phyloP scores from a whole-genome alignment of 169 alveolate genomes.

The Perkinsus olseni region DNA sequence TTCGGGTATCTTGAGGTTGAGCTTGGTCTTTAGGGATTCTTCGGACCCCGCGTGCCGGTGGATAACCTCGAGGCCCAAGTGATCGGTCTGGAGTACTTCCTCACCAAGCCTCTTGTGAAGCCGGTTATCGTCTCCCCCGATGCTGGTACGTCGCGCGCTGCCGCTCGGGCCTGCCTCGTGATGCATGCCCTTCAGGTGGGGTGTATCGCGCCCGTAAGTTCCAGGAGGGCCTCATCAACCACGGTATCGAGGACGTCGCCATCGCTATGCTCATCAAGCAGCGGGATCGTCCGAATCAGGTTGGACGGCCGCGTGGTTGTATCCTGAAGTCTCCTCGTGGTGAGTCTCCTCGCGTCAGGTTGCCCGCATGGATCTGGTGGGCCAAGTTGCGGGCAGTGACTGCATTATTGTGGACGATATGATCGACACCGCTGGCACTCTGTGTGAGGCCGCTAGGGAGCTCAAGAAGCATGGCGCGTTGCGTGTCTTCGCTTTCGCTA shows the following conservation, averaged over 20 bases:
- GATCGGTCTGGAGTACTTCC: constrained; percentile 65
- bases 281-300: neutral
- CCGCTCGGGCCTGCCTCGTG: neutral
- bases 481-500: constrained; percentile 87
- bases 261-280: constrained; percentile 47
- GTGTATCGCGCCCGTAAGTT: constrained; percentile 72
- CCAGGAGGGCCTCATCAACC: constrained; percentile 58
- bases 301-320: constrained; percentile 16
- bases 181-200: constrained; percentile 39
- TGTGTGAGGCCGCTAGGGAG: constrained; percentile 86
- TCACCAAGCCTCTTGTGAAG: constrained; percentile 48
- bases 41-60: constrained; percentile 86
- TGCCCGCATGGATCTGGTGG: constrained; percentile 83
- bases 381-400: constrained; percentile 82
- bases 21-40: constrained; percentile 66
- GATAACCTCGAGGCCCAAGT: constrained; percentile 79
- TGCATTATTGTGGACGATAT: constrained; percentile 92
- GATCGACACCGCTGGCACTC: constrained; percentile 96
- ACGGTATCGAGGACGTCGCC: constrained; percentile 28
- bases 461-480: constrained; percentile 82
- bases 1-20: too few relatives aligned
- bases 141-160: constrained; percentile 65
- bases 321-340: neutral
- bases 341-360: constrained; percentile 56
- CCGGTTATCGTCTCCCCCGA: constrained; percentile 91